These are phyloP conservation scores for Filobasidium wieringae DNA, from an alignment of 768 basidiomycete species.

Conservation along the genomic window DNA sequence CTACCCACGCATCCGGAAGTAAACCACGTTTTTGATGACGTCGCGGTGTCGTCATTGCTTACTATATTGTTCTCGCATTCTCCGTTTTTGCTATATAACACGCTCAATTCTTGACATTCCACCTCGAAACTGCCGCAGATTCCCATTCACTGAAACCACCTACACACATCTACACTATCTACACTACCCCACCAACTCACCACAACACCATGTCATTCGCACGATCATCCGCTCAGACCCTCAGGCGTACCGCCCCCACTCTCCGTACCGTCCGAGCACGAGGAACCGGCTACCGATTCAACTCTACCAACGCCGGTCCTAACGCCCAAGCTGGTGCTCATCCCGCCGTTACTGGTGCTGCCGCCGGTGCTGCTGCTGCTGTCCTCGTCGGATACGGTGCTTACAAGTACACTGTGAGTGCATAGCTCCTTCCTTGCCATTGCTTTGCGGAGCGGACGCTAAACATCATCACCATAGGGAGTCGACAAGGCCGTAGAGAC, in stretches of 20 bases:
- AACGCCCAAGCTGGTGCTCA: neutral
- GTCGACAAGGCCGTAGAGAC: conserved; percentile 9
- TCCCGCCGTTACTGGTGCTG: neutral
- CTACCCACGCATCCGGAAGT: too few relatives aligned
- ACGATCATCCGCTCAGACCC: conserved; percentile 4
- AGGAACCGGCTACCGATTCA: conserved; percentile 1
- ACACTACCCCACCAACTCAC: neutral
- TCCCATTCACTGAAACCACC: too few relatives aligned
- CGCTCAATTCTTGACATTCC: too few relatives aligned
- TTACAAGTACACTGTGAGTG: conserved; percentile 14
- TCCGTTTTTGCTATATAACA: too few relatives aligned
- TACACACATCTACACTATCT: too few relatives aligned
- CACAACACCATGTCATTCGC: conserved; percentile 10
- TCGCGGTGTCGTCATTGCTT: too few relatives aligned
- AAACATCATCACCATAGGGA: neutral
- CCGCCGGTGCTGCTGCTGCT: conserved; percentile 1
- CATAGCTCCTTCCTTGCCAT: neutral
- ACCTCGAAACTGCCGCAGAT: too few relatives aligned
- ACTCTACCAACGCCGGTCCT: conserved; percentile 8
- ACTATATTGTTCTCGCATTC: too few relatives aligned
- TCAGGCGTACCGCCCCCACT: neutral
- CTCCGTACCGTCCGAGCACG: conserved; percentile 6
- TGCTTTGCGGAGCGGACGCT: neutral
- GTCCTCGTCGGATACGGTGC: conserved; percentile 11
- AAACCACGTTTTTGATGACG: too few relatives aligned